These are phyloP conservation scores for Nephelium lappaceum DNA, from an alignment of 345 rosid genomes.

Conservation along the genomic window DNA sequence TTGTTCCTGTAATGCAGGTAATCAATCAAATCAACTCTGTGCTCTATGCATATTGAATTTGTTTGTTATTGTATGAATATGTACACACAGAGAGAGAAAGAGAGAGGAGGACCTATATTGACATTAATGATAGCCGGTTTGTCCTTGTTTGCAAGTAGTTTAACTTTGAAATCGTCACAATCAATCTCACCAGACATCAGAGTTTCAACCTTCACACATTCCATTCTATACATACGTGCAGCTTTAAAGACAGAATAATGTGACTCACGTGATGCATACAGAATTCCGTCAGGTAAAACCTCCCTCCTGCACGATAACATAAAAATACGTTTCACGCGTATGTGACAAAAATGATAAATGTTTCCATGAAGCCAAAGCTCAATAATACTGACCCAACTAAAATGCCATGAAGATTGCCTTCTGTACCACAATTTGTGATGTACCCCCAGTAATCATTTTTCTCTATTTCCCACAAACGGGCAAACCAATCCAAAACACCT, in stretches of 20 bases:
- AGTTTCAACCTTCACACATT: constrained; percentile 73
- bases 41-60: not conserved
- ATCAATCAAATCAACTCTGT: constrained; percentile 6
- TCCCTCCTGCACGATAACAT: constrained; percentile 62
- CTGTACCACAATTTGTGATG: constrained; percentile 97
- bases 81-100: constrained; percentile 19
- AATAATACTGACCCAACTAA: constrained; percentile 71
- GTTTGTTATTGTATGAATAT: not conserved
- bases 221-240: constrained; percentile 96
- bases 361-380: constrained; percentile 6
- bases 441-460: constrained; percentile 98
- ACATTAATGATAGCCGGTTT: constrained; percentile 92
- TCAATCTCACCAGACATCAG: constrained; percentile 87
- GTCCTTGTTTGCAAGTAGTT: constrained; percentile 79
- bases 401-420: constrained; percentile 99
- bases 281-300: constrained; percentile 86
- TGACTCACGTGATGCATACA: constrained; percentile 83
- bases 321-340: not conserved
- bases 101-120: constrained; percentile 62
- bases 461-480: constrained; percentile 97
- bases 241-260: constrained; percentile 97
- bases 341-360: not conserved
- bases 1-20: constrained; percentile 60
- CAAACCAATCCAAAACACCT: constrained; percentile 99
- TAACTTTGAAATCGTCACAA: constrained; percentile 64